Base-by-base conservation (phyloP, 371 early-diverging fungal species). In the Mortierella sp. region DNA sequence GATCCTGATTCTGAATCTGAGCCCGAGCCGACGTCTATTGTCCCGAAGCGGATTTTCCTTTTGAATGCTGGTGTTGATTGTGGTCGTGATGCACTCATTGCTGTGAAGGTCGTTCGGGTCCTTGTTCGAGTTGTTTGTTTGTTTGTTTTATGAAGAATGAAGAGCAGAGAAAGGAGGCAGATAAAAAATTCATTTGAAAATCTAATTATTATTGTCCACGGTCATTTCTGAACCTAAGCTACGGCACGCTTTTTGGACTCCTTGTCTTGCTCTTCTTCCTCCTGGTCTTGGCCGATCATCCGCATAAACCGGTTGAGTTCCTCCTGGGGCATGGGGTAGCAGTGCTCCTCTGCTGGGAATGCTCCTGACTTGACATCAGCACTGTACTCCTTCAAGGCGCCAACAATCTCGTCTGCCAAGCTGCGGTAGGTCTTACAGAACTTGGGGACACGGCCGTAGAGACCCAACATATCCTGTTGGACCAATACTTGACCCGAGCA, bases 401-500 rank as follows among this genome's bases (percentile, higher is more conserved):
- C 88, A 3, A 90, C 91, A 82, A 95, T 94, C 64, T 89, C 89
- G 31, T 92, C 88, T n/a, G 94, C 95, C 48, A 98, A 87, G 51
- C 93, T 91, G 9, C 94, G 95, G 80, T 96, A 98, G n/a, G 93
- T 90, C 79, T 97, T 98, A 80, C 96, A 96, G 88, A 98, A 98
- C 72, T 96, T 95, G 71, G 76, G 55, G 3, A 81, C 69, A 40
- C 70, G 83, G 14, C 83, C 82, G n/a, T 88, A 81, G 26, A 96
- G 87, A 19, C 98, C 98, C 43, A 98, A 82, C 88, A 95, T 95
- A 82, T 99, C 99, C 79, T 94, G 91, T 81, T 93, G 92, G 24
- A 99, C 98, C 54, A 98, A 90, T 16, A 98, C 98, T 86, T 99
- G 99, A 26, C 99, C 99, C 10, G 96, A 96, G 34, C 95, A 95